Base-by-base conservation (phyloP, 768 basidiomycete genomes). In the Crepidotus variabilis region DNA sequence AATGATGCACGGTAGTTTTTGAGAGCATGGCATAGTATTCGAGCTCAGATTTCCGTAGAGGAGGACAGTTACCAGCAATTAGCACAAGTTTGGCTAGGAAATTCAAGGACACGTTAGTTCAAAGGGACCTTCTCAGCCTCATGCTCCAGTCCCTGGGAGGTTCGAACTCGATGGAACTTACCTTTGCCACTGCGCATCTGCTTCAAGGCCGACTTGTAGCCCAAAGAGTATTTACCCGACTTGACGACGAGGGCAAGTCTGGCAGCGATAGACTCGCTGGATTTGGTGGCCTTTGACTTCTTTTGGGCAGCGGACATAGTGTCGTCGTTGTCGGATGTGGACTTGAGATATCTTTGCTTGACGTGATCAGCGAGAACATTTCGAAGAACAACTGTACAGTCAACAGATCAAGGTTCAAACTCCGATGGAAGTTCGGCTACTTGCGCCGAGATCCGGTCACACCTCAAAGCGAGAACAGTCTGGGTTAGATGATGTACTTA, bases 21-120 rank as follows among this genome's bases (percentile, higher is more conserved):
- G 94, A 97, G 72, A 99, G 83, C 95, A 97, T 97, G 78, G 94
- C 97, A 72, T 98, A 99, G 83, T 98, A 99, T 81, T 99, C 97
- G 57, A 99, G 83, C 82, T 99, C 97, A 59, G 96, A 98, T 76
- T 97, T 97, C 75, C 97, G 93, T 60, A 99, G 86, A 60, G 97
- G 97, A 57, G 97, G 97, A 80, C 94, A 97, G 80, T 99, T 99
- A 65, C 94, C 95, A 68, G 96, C 94, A 71, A 99, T 97, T 74
- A 99, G 79, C 71, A 99, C 89, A 65, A 99, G 92, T 79, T 97
- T 98, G 76, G 96, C 96, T 99, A 68, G 51, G 60, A 48, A 69
- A 60, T 64, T 49, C 59, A 23, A 58, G 54, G 45, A 28, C 3
- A 8, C 8, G 75, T 93, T 71, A 93, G 90, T 77, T 74, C 75